Evolutionary conservation across 805 yeast species (phyloP).

Genomic region (Lachancea lanzarotensis): DNA sequence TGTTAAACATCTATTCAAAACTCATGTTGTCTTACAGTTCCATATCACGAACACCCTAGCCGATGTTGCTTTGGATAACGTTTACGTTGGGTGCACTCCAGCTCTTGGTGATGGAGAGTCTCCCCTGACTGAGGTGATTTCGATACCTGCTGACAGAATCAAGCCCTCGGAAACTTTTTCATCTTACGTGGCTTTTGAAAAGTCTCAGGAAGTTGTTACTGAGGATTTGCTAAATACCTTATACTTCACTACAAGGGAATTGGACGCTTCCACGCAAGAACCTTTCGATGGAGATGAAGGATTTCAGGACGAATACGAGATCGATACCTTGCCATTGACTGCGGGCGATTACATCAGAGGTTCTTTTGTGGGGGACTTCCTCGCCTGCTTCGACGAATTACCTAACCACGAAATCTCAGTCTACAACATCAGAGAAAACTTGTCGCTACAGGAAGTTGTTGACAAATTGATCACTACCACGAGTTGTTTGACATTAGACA

Average conservation of each 20-base stretch:
- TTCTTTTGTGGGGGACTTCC: slow-evolving; percentile 69
- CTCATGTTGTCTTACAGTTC: slow-evolving; percentile 71
- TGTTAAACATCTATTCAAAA: slow-evolving; percentile 73
- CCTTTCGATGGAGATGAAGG: slow-evolving; percentile 71
- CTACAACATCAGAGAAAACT: slow-evolving; percentile 49
- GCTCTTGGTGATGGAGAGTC: slow-evolving; percentile 39
- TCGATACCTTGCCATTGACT: slow-evolving; percentile 65
- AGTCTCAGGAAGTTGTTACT: slow-evolving; percentile 45
- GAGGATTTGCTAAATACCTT: slow-evolving; percentile 59
- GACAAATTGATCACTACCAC: slow-evolving; percentile 46
- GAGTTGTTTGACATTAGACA: slow-evolving; percentile 68
- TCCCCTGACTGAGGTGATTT: slow-evolving; percentile 53
- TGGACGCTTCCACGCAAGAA: slow-evolving; percentile 63
- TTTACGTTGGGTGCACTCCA: slow-evolving; percentile 61
- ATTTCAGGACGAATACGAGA: slow-evolving; percentile 86
- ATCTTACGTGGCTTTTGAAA: slow-evolving; percentile 68
- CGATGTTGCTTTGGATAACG: slow-evolving; percentile 70
- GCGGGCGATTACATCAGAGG: slow-evolving; percentile 82
- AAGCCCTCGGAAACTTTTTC: slow-evolving; percentile 66
- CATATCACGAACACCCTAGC: slow-evolving; percentile 78
- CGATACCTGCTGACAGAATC: slow-evolving; percentile 66
- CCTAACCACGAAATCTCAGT: slow-evolving; percentile 57
- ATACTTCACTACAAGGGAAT: slow-evolving; percentile 70
- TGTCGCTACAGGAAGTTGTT: slow-evolving; percentile 50
- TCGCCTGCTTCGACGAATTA: slow-evolving; percentile 66